Evolutionary conservation across 495 filamentous ascomycete species (phyloP).

Genomic region (Xanthoparmelia taractica): DNA sequence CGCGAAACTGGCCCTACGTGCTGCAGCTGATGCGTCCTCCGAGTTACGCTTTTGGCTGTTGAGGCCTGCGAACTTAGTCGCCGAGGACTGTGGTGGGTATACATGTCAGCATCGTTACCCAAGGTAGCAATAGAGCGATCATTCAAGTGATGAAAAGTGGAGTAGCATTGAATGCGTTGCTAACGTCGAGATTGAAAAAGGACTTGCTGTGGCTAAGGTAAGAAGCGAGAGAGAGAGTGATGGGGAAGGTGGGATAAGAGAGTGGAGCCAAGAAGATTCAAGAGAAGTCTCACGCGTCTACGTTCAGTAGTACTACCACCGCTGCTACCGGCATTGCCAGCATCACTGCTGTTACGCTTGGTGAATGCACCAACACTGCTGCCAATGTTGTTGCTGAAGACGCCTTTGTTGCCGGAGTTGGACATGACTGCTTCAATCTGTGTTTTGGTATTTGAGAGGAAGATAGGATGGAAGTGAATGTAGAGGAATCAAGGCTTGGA

Average conservation of each 20-base stretch:
- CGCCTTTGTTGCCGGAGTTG: constrained; percentile 17
- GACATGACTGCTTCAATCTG: constrained; percentile 14
- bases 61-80: constrained; percentile 40
- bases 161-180: neutral
- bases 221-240: neutral
- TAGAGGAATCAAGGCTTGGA: neutral
- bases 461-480: neutral
- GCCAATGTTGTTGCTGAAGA: constrained; percentile 19
- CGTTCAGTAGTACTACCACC: constrained; percentile 20
- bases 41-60: constrained; percentile 46
- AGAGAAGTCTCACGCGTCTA: constrained; percentile 17
- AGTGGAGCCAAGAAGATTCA: neutral
- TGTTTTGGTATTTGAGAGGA: neutral
- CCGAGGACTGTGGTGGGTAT: constrained; percentile 20
- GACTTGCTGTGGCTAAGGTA: neutral
- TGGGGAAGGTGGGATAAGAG: constrained; percentile 10
- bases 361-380: neutral
- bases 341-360: constrained; percentile 4
- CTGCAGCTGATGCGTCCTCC: constrained; percentile 32
- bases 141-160: neutral
- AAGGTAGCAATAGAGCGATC: neutral
- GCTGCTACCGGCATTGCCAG: neutral
- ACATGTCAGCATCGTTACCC: neutral
- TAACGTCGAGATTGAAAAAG: constrained; percentile 1
- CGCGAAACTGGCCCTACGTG: constrained; percentile 41